Evolutionary conservation across 768 basidiomycete genomes (phyloP), one percentile per base, ranked within the genome.

Genomic region (Tulasnella sp.): DNA sequence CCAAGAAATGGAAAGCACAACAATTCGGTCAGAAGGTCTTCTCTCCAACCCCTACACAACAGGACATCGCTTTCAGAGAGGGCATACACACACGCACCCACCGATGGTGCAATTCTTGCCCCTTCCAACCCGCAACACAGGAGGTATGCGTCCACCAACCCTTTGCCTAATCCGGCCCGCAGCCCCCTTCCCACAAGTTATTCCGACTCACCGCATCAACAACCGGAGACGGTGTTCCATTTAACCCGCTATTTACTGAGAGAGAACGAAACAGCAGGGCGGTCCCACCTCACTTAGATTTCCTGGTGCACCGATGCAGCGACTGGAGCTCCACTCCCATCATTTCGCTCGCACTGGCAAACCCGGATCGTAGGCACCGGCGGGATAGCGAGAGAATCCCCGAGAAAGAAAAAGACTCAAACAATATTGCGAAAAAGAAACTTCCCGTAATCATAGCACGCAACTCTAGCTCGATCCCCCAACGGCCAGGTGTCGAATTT

Each of bases 381-480:
- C 57, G 57, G 57, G 57, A 61, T 61, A 61, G 57, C 57, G 57
- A 32, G n/a, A 32, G 57, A 61, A 61, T 61, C 57, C 57, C 57
- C 9, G n/a, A 61, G 5, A 61, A 13, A 55, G 1, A 61, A 35
- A 35, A 35, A 35, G 35, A 35, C 35, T 35, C 35, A 35, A 35
- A 29, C n/a, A 15, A 26, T 0, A 61, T 32, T 18, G 57, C 26
- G 57, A 61, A 61, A 42, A 61, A 61, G 57, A 61, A 61, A 32
- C n/a, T 32, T 61, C 57, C 57, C 26, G 29, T 61, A 48, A 6
- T 23, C 15, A 48, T 26, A 2, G 4, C 32, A 35, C 4, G 11
- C 57, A 61, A 26, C 29, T 26, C n/a, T 61, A 26, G 42, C 29
- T 61, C 57, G 26, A n/a, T 61, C 2, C n/a, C 23, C 57, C 26